A percentile compares a stretch with the other conserved stretches of the same genome.
phyloP scores from a whole-genome alignment of 805 yeast species.

The Jamesozyma gamospora region DNA sequence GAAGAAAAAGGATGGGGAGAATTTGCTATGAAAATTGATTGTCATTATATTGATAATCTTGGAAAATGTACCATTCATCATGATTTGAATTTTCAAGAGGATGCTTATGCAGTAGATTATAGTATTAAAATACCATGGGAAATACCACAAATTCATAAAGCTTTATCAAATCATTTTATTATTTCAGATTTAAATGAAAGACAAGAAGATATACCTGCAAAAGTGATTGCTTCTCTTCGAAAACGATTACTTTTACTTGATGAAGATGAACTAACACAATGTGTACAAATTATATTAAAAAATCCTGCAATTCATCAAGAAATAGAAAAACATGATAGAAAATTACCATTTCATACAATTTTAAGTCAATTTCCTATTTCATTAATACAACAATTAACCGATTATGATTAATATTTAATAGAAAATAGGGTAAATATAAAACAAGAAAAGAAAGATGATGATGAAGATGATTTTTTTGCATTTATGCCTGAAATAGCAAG shows the following conservation, averaged over 20 bases:
- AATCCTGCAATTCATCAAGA: slow-evolving; percentile 20
- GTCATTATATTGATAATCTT: slow-evolving; percentile 63
- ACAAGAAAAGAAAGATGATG: neutral
- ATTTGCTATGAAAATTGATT: slow-evolving; percentile 70
- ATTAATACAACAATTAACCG: slow-evolving; percentile 6
- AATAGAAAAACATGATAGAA: slow-evolving; percentile 13
- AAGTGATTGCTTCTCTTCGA: slow-evolving; percentile 19
- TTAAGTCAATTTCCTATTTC: slow-evolving; percentile 22
- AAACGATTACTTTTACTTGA: slow-evolving; percentile 11
- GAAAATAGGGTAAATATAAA: neutral
- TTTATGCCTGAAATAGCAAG: neutral
- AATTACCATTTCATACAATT: slow-evolving; percentile 16
- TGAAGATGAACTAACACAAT: slow-evolving; percentile 19
- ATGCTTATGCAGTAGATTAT: slow-evolving; percentile 68
- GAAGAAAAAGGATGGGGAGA: slow-evolving; percentile 98
- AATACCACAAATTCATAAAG: slow-evolving; percentile 54
- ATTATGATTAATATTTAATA: neutral
- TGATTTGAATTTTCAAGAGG: slow-evolving; percentile 71
- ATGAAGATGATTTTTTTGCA: neutral
- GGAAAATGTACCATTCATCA: slow-evolving; percentile 77
- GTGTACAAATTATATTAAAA: slow-evolving; percentile 17
- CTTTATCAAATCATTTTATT: slow-evolving; percentile 63
- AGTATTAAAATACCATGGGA: slow-evolving; percentile 59
- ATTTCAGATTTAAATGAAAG: slow-evolving; percentile 47
- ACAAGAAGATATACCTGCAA: slow-evolving; percentile 20